Evolutionary conservation across 768 basidiomycete genomes (phyloP).

Genomic region (Leccinum incarnatum): DNA sequence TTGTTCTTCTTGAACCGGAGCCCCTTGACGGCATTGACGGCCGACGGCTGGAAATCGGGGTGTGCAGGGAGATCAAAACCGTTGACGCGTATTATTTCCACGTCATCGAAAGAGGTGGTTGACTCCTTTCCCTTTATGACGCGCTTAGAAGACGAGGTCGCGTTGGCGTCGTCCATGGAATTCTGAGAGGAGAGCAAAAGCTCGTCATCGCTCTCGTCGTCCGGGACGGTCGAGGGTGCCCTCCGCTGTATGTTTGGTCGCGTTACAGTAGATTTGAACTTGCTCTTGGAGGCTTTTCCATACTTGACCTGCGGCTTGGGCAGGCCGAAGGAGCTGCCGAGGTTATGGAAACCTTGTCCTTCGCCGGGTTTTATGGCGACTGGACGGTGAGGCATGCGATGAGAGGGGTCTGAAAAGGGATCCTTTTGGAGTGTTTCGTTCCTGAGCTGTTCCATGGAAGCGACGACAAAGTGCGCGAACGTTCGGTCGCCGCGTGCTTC

Average conservation of each 20-base stretch:
- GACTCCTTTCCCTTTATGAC: constrained; percentile 8
- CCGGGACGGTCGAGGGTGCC: not conserved
- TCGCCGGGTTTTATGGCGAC: constrained; percentile 22
- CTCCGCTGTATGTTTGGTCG: not conserved
- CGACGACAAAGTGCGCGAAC: not conserved
- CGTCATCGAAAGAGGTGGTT: not conserved
- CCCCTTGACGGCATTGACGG: not conserved
- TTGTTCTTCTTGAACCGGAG: constrained; percentile 39
- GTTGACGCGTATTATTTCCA: constrained; percentile 14
- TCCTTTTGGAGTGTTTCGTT: not conserved
- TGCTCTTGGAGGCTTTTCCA: constrained; percentile 9
- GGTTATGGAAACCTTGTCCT: constrained; percentile 25
- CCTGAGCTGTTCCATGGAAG: constrained; percentile 24
- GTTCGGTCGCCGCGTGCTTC: not conserved
- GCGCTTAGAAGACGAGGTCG: constrained; percentile 13
- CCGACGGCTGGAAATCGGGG: constrained; percentile 23
- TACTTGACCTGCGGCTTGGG: constrained; percentile 2
- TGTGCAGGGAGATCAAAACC: constrained; percentile 21
- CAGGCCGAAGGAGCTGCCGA: constrained; percentile 21
- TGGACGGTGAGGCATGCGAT: constrained; percentile 28
- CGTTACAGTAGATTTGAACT: constrained; percentile 1
- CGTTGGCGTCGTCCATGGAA: constrained; percentile 10
- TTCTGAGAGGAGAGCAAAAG: constrained; percentile 27
- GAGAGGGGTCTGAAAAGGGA: constrained; percentile 13
- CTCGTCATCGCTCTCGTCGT: constrained; percentile 29